Evolutionary conservation across 2,329 filamentous ascomycete genomes (phyloP).

Genomic region (Aspergillus novoparasiticus): DNA sequence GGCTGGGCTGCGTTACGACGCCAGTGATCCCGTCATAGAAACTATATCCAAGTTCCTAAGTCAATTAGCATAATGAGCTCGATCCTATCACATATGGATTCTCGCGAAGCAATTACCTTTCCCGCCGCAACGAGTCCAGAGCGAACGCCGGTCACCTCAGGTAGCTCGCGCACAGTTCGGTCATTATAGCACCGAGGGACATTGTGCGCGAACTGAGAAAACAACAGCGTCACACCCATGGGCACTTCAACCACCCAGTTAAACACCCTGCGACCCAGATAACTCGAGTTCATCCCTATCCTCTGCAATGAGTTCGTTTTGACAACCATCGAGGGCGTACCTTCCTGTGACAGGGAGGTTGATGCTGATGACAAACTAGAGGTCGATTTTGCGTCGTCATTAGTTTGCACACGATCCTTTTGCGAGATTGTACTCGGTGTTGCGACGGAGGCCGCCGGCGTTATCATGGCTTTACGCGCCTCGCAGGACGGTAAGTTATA

Average conservation of each 20-base stretch:
- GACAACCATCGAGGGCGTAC: constrained; percentile 1
- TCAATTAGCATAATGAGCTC: neutral
- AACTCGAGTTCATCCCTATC: constrained; percentile 56
- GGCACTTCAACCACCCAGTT: constrained; percentile 75
- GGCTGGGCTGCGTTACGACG: constrained; percentile 12
- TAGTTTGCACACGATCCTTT: no score
- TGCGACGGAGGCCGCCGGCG: neutral
- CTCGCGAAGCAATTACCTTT: constrained; percentile 47
- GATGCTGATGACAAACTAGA: neutral
- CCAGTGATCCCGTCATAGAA: constrained; percentile 15
- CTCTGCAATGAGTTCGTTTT: neutral
- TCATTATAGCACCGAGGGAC: constrained; percentile 82
- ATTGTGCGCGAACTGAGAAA: constrained; percentile 85
- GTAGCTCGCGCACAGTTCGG: constrained; percentile 72
- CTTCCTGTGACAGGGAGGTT: neutral
- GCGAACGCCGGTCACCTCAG: constrained; percentile 75
- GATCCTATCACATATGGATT: neutral
- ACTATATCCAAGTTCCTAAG: constrained; percentile 15
- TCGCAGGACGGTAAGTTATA: constrained; percentile 11
- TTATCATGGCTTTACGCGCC: neutral
- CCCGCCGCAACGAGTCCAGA: constrained; percentile 76
- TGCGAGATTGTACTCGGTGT: neutral
- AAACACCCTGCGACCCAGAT: constrained; percentile 70
- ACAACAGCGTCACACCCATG: constrained; percentile 78
- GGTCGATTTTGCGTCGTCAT: neutral